phyloP scores from a whole-genome alignment of 2,329 filamentous ascomycete species.

The Pestalotiopsis sp. region DNA sequence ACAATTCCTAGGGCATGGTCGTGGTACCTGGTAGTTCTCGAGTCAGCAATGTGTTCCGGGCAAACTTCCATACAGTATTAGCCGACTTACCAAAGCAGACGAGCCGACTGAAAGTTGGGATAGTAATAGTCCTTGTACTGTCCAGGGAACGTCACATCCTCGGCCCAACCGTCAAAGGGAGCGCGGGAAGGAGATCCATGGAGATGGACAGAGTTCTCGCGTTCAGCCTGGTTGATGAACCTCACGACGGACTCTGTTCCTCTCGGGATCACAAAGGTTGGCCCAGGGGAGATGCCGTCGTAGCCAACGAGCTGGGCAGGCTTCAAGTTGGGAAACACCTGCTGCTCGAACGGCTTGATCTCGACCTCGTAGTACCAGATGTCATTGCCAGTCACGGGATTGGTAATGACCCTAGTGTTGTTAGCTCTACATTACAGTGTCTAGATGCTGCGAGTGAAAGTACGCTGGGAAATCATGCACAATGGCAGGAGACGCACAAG shows the following conservation, averaged over 20 bases:
- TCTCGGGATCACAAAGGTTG: conserved; percentile 50
- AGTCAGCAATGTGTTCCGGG: background rate
- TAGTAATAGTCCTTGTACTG: conserved; percentile 63
- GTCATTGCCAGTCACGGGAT: conserved; percentile 36
- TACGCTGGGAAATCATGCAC: background rate
- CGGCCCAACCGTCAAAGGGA: conserved; percentile 56
- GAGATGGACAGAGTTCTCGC: conserved; percentile 53
- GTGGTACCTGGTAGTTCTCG: conserved; percentile 42
- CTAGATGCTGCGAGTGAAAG: background rate
- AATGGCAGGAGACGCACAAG: background rate
- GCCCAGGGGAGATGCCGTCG: conserved; percentile 56
- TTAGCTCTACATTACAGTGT: background rate
- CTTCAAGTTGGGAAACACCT: conserved; percentile 38
- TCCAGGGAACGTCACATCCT: conserved; percentile 51
- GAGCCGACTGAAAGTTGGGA: conserved; percentile 54
- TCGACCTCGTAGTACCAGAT: conserved; percentile 40
- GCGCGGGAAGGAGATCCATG: conserved; percentile 55
- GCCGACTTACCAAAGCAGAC: conserved; percentile 48
- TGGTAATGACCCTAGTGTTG: conserved; percentile 30
- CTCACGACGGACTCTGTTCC: conserved; percentile 56
- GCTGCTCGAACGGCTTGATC: conserved; percentile 34
- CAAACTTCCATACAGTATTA: background rate
- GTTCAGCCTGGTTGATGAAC: conserved; percentile 51
- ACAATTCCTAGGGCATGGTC: conserved; percentile 42
- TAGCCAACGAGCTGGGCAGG: conserved; percentile 45